These are phyloP conservation scores for Cladosporium sp. DNA, from an alignment of 2,329 filamentous ascomycete species.

Conservation along the genomic window DNA sequence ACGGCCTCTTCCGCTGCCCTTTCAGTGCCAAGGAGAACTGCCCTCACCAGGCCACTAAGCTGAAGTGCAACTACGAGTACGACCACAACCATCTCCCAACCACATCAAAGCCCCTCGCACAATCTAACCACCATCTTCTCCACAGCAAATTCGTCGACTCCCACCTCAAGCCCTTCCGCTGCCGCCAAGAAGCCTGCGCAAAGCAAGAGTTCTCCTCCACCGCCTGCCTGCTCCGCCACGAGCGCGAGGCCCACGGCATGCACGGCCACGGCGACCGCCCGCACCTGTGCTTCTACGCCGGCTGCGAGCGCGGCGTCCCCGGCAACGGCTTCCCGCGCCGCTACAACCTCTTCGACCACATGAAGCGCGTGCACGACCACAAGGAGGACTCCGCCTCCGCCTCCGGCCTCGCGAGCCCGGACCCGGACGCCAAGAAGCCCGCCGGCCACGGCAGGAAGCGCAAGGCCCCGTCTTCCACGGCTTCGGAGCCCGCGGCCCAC, in stretches of 20 bases:
- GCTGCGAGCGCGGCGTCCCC: conserved; percentile 73
- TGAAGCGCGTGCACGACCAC: conserved; percentile 82
- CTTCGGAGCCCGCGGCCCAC: conserved; percentile 19
- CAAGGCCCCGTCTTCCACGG: conserved; percentile 19
- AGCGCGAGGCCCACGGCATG: conserved; percentile 91
- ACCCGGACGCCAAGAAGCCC: conserved; percentile 15
- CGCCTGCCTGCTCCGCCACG: conserved; percentile 87
- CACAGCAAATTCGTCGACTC: conserved; percentile 93
- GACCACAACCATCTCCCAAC: conserved; percentile 31
- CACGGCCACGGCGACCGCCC: conserved; percentile 92
- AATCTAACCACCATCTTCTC: conserved; percentile 18
- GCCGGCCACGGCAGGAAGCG: conserved; percentile 27
- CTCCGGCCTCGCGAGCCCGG: conserved; percentile 11
- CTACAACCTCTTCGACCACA: conserved; percentile 95
- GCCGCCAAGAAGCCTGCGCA: conserved; percentile 78
- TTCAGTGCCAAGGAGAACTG: conserved; percentile 69
- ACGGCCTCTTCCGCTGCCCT: conserved; percentile 91
- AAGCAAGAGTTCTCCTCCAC: conserved; percentile 90
- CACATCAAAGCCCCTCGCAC: background rate
- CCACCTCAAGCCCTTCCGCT: conserved; percentile 91
- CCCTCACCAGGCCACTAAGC: conserved; percentile 86
- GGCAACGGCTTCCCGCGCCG: conserved; percentile 89
- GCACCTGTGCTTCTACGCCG: conserved; percentile 79
- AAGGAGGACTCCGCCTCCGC: conserved; percentile 23
- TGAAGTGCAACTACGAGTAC: conserved; percentile 99